These are phyloP conservation scores for Spergularia marina DNA, from an alignment of 148 eudicot species.

Conservation along the genomic window DNA sequence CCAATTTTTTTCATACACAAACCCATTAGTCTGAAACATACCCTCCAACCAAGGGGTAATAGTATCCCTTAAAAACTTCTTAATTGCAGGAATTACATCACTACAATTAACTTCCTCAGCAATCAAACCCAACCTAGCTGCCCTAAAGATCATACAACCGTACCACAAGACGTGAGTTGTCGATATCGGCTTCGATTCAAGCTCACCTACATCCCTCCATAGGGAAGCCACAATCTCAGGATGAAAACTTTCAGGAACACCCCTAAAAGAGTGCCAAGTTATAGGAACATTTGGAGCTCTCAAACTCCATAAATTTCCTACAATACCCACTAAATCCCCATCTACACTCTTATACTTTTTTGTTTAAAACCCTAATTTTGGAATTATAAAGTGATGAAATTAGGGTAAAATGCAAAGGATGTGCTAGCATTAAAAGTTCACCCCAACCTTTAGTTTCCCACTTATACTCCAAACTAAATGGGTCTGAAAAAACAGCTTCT, in stretches of 20 bases:
- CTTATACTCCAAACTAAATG: slow-evolving; percentile 16
- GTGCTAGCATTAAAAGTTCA: slow-evolving; percentile 20
- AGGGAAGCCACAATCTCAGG: slow-evolving; percentile 24
- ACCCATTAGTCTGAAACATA: slow-evolving; percentile 23
- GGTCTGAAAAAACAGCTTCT: background rate
- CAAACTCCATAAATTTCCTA: slow-evolving; percentile 15
- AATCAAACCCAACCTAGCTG: slow-evolving; percentile 19
- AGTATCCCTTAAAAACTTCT: slow-evolving; percentile 13
- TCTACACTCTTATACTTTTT: slow-evolving; percentile 11
- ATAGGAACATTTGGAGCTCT: slow-evolving; percentile 13
- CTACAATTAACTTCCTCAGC: slow-evolving; percentile 22
- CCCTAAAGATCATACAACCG: slow-evolving; percentile 11
- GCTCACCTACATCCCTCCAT: slow-evolving; percentile 20
- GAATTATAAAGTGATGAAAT: slow-evolving; percentile 13
- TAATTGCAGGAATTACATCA: slow-evolving; percentile 21
- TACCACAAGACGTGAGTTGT: slow-evolving; percentile 12
- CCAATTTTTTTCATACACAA: slow-evolving; percentile 18
- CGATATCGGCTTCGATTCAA: slow-evolving; percentile 12
- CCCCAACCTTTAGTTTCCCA: slow-evolving; percentile 27
- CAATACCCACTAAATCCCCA: slow-evolving; percentile 16
- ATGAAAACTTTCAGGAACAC: background rate
- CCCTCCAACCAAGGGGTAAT: slow-evolving; percentile 23
- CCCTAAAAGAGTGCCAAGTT: slow-evolving; percentile 25
- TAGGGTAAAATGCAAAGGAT: slow-evolving; percentile 26
- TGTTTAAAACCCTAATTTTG: slow-evolving; percentile 1